Percentiles rank a stretch among this genome's conserved stretches.
These are phyloP conservation scores for Chrysoporthe puriensis DNA, from an alignment of 2,329 filamentous ascomycete genomes.

Conservation along the genomic window DNA sequence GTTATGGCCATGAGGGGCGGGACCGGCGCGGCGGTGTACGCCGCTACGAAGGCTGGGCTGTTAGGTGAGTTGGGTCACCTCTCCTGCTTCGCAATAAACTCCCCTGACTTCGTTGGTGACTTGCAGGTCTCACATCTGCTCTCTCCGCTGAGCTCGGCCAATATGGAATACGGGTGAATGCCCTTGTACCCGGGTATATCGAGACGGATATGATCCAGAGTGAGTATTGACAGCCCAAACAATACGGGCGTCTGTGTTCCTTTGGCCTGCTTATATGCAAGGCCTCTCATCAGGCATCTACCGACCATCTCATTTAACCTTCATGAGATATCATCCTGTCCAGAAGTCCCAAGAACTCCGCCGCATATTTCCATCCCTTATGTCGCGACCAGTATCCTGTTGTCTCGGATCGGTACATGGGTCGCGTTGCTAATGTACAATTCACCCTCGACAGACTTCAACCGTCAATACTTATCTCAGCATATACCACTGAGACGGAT, in stretches of 20 bases:
- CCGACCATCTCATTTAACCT: background rate
- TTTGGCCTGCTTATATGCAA: constrained; percentile 12
- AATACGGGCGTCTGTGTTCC: background rate
- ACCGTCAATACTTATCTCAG: constrained; percentile 43
- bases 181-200: constrained; percentile 82
- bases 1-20: constrained; percentile 72
- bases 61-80: constrained; percentile 55
- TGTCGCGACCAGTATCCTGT: constrained; percentile 5
- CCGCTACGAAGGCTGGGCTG: constrained; percentile 80
- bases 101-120: background rate
- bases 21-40: constrained; percentile 71
- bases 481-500: constrained; percentile 70
- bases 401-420: constrained; percentile 20
- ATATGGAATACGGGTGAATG: constrained; percentile 73
- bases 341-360: constrained; percentile 21
- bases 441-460: constrained; percentile 37
- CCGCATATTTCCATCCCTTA: constrained; percentile 24
- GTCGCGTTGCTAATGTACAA: constrained; percentile 24
- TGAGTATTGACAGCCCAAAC: constrained; percentile 43
- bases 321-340: background rate
- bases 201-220: constrained; percentile 78
- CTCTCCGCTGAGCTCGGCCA: constrained; percentile 65
- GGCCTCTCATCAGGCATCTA: background rate
- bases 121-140: constrained; percentile 67
- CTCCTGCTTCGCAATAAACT: background rate